Conservation (phyloP, 2,329 filamentous ascomycete species). For the Trichoderma atrobrunneum region DNA sequence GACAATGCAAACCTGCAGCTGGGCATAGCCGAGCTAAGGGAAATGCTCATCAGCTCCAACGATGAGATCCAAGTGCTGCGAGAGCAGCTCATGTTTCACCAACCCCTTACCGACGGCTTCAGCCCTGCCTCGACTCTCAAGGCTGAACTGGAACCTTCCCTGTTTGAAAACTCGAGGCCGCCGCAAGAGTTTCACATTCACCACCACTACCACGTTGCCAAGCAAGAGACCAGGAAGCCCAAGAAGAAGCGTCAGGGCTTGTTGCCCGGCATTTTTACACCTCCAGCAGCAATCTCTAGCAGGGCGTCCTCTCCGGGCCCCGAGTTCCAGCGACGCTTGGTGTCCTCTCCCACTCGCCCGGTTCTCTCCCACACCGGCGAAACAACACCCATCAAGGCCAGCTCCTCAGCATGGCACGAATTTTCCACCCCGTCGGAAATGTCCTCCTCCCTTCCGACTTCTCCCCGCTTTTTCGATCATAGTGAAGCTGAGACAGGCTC, state of each 20-base stretch:
- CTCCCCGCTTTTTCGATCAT: constrained; percentile 78
- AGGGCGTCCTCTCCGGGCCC: constrained; percentile 41
- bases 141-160: constrained; percentile 64
- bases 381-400: constrained; percentile 48
- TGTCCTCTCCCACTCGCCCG: constrained; percentile 39
- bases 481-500: constrained; percentile 59
- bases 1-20: constrained; percentile 94
- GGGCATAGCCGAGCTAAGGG: constrained; percentile 84
- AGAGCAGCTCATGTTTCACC: constrained; percentile 77
- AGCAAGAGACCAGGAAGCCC: constrained; percentile 58
- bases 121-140: constrained; percentile 56
- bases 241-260: constrained; percentile 72
- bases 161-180: constrained; percentile 34
- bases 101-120: constrained; percentile 54
- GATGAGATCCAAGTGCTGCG: constrained; percentile 87
- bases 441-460: constrained; percentile 74
- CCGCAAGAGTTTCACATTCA: constrained; percentile 87
- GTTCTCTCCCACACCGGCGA: constrained; percentile 45
- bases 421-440: constrained; percentile 58
- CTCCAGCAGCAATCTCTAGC: constrained; percentile 38
- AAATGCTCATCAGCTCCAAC: constrained; percentile 87
- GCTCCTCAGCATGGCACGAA: constrained; percentile 50
- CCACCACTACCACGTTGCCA: constrained; percentile 82
- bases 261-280: constrained; percentile 60
- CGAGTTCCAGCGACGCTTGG: constrained; percentile 38